Base-by-base conservation (phyloP, 441 rosid genomes). In the Gossypium gossypioides region DNA sequence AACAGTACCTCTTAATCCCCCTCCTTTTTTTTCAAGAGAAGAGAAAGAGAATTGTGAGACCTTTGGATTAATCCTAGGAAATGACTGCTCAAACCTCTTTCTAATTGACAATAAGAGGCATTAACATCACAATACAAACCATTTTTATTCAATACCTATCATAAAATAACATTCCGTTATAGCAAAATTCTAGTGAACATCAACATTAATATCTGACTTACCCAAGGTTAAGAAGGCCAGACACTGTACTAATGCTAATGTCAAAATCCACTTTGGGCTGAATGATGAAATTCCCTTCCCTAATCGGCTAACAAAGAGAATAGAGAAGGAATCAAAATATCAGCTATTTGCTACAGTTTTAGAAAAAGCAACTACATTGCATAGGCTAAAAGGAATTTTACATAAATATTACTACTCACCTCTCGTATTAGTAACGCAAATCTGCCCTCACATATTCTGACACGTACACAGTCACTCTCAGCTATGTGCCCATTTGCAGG, bases 221-320 rank as follows among this genome's bases (percentile, higher is more conserved):
- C 99, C 99, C 99, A 72, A 91, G 98, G 77, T 90, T 93, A 68
- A 93, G 96, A 81, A 96, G 99, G 70, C 99, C 99, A 25, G 93
- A 91, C 78, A 96, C 99, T 19, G 98, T 96, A 82, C 92, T 90
- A 77, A 89, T 85, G 84, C 99, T 89, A 69, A 93, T 96, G 84
- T 93, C 99, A 68, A 96, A 96, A 82, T 93, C 98, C 78, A 96
- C 99, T 86, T 96, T 96, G 27, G 98, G 99, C 82, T 93, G 99
- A 82, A 96, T 93, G 82, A 96, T 93, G 87, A 93, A 93, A 83
- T 93, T 88, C 74, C 99, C 98, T 89, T 96, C 98, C 85, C 97
- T 86, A 68, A 96, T 89, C 55, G 99, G 99, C 99, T 96, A 77
- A 72, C 74, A 82, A 57, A 83, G 12, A 70, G 48, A 72, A 50